Conservation (phyloP, 176 grass and related monocot genomes). For the sorghum (Sorghum bicolor) region Sorghum_bicolor_NCBIv3 NC_012872.2:70524501-70525000, state of each 20-base stretch:
- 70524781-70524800: slow-evolving; percentile 79
- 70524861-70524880: not conserved
- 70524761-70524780: slow-evolving; percentile 85
- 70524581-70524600: slow-evolving; percentile 47
- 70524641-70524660: no score
- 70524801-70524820: slow-evolving; percentile 94
- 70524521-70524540: slow-evolving; percentile 24
- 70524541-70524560: slow-evolving; percentile 70
- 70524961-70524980: not conserved
- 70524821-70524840: slow-evolving; percentile 10
- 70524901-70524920: not conserved
- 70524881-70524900: not conserved
- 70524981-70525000: not conserved
- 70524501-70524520: slow-evolving; percentile 34
- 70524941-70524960: not conserved
- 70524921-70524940: not conserved
- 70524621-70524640: not conserved
- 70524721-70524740: slow-evolving; percentile 88
- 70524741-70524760: slow-evolving; percentile 81
- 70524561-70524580: slow-evolving; percentile 32
- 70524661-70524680: no score
- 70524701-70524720: slow-evolving; percentile 45
- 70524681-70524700: slow-evolving; percentile 14
- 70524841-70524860: not conserved
- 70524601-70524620: slow-evolving; percentile 93